Conservation (phyloP, 2,329 filamentous ascomycete species). For the Didymella exigua region DNA sequence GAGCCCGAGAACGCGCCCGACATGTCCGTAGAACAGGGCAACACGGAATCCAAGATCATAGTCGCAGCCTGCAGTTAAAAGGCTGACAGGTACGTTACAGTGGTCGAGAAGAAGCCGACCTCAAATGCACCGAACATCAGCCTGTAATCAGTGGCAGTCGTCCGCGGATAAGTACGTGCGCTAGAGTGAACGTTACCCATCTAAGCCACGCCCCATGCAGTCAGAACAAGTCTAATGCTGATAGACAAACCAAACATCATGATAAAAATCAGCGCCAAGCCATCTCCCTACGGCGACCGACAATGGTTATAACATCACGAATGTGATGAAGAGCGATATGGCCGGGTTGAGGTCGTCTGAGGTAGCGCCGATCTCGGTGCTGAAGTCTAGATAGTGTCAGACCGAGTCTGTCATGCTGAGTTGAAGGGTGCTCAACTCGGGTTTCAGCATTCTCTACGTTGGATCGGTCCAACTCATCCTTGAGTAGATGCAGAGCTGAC, state of each 20-base stretch:
- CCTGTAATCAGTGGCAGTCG: conserved; percentile 26
- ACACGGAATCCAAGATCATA: conserved; percentile 52
- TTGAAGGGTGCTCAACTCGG: conserved; percentile 20
- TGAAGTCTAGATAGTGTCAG: conserved; percentile 24
- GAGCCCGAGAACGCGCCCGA: conserved; percentile 51
- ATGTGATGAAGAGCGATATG: conserved; percentile 31
- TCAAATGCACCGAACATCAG: conserved; percentile 53
- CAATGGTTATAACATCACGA: conserved; percentile 31
- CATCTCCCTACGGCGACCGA: conserved; percentile 30
- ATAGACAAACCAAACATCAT: conserved; percentile 22
- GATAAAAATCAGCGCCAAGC: conserved; percentile 24
- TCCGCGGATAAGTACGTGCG: conserved; percentile 30
- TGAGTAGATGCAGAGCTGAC: conserved; percentile 30
- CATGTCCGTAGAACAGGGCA: conserved; percentile 53
- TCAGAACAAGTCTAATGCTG: background rate
- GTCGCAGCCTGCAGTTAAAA: conserved; percentile 56
- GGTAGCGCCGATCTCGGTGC: conserved; percentile 26
- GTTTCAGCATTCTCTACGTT: conserved; percentile 38
- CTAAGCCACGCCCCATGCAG: conserved; percentile 21
- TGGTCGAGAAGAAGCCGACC: conserved; percentile 61
- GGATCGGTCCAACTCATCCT: conserved; percentile 31
- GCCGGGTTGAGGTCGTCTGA: conserved; percentile 33
- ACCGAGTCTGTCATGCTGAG: background rate
- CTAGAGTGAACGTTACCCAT: conserved; percentile 32
- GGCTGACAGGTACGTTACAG: conserved; percentile 59